A percentile compares a stretch with the other conserved stretches of the same genome.
Evolutionary conservation across 345 rosid species (phyloP).

Genomic region (Rhodamnia rubescens): DNA sequence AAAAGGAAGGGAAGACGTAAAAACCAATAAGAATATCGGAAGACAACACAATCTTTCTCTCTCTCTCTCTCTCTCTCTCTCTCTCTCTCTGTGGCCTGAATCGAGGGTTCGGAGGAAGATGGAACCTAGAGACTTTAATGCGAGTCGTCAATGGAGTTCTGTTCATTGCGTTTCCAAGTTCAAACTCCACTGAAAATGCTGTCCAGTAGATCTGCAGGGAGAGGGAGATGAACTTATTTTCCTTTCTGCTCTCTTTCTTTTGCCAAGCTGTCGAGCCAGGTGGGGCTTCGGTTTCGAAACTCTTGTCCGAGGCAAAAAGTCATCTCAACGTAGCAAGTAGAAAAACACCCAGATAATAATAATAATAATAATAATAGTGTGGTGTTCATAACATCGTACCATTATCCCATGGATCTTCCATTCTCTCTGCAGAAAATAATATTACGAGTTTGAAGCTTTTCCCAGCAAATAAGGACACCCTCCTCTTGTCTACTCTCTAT

Average conservation of each 20-base stretch:
- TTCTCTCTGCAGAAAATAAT: neutral
- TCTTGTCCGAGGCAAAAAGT: neutral
- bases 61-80: neutral
- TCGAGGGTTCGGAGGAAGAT: neutral
- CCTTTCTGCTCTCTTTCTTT: neutral
- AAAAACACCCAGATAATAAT: neutral
- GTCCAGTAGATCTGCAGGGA: neutral
- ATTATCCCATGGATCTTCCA: neutral
- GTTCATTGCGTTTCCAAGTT: neutral
- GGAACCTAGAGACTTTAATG: neutral
- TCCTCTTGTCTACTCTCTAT: neutral
- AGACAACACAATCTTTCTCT: neutral
- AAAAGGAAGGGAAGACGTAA: neutral
- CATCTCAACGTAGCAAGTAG: neutral
- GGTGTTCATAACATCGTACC: conserved; percentile 23
- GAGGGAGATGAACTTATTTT: neutral
- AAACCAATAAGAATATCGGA: neutral
- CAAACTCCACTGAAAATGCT: neutral
- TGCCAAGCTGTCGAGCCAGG: neutral
- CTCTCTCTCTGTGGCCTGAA: neutral
- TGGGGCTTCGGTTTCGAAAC: neutral
- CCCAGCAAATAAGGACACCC: neutral
- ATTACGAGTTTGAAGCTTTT: neutral
- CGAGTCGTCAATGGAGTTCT: neutral
- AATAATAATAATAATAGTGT: neutral